Evolutionary conservation across 306 rosid genomes (phyloP).

Genomic region (Sophora flavescens): DNA sequence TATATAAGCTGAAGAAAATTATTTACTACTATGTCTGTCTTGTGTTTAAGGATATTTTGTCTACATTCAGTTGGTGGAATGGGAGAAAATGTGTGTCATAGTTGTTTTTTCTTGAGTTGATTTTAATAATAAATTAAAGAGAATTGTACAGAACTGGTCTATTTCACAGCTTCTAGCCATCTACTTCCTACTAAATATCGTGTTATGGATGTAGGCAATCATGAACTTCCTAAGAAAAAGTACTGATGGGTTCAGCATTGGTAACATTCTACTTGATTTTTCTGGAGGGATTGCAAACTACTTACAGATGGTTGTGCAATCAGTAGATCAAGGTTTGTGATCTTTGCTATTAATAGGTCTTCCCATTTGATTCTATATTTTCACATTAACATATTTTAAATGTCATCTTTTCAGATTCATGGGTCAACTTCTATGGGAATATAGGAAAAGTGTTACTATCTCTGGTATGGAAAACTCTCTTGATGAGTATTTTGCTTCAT

Average conservation of each 20-base stretch:
- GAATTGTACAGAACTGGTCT: conserved; percentile 14
- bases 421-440: conserved; percentile 95
- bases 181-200: conserved; percentile 8
- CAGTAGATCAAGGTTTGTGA: conserved; percentile 83
- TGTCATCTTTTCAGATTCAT: conserved; percentile 71
- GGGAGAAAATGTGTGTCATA: neutral
- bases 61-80: neutral
- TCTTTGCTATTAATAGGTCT: conserved; percentile 27
- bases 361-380: conserved; percentile 36
- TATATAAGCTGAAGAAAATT: neutral
- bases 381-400: conserved; percentile 38
- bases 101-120: conserved; percentile 1
- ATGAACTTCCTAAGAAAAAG: conserved; percentile 66
- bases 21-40: too few relatives aligned
- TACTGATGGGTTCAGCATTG: conserved; percentile 92
- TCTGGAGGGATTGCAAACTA: conserved; percentile 82
- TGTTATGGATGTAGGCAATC: conserved; percentile 48
- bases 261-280: conserved; percentile 84
- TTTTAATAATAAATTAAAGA: neutral
- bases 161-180: conserved; percentile 17
- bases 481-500: conserved; percentile 14
- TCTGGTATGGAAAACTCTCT: conserved; percentile 65
- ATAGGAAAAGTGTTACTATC: conserved; percentile 87
- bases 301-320: conserved; percentile 80
- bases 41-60: neutral